Evolutionary conservation across 768 basidiomycete species (phyloP).

Genomic region (Clavulina sp.): DNA sequence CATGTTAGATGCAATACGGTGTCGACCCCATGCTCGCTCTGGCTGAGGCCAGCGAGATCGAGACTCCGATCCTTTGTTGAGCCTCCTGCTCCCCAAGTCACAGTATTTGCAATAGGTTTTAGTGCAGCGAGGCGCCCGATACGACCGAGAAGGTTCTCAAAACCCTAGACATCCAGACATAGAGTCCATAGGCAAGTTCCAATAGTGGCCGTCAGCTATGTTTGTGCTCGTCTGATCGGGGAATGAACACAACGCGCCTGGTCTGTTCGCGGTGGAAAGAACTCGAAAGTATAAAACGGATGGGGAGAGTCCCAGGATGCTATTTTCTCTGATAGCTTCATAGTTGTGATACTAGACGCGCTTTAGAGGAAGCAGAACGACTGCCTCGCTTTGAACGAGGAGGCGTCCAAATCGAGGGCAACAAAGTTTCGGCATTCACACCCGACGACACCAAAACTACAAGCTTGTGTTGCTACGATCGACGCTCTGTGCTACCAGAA

Average conservation of each 20-base stretch:
- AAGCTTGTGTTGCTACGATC: no score
- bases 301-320: conserved; percentile 22
- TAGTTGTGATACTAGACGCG: no score
- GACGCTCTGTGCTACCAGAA: no score
- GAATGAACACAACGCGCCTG: no score
- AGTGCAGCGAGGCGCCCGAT: conserved; percentile 66
- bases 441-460: no score
- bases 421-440: no score
- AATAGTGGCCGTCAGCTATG: conserved; percentile 3
- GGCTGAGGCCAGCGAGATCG: conserved; percentile 66
- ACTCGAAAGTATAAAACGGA: conserved; percentile 91
- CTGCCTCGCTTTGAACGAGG: no score
- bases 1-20: conserved; percentile 91
- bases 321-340: conserved; percentile 67
- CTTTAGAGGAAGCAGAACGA: no score
- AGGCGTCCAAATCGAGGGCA: no score
- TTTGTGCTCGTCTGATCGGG: no score
- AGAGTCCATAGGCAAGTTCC: not conserved
- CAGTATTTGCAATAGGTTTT: conserved; percentile 66
- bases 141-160: conserved; percentile 77
- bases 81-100: conserved; percentile 98
- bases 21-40: conserved; percentile 57
- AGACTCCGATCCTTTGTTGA: conserved; percentile 74
- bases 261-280: conserved; percentile 91
- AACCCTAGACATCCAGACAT: conserved; percentile 38